These are phyloP conservation scores for Coemansia sp. DNA, from an alignment of 192 early-diverging fungal species.

Conservation along the genomic window DNA sequence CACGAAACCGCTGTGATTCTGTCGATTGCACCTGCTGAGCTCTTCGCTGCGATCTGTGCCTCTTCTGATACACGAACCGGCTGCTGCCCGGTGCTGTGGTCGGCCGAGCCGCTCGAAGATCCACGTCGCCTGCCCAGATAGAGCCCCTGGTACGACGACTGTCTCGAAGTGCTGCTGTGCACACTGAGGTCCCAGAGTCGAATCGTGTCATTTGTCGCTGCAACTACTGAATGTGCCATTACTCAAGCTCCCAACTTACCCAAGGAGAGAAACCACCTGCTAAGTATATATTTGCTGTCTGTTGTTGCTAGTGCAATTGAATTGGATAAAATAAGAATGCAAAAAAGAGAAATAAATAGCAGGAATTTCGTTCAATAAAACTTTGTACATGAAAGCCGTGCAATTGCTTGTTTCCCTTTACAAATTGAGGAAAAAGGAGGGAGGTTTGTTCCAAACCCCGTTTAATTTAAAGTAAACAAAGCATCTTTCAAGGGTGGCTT, in stretches of 20 bases:
- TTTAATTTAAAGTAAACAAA: background rate
- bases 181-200: constrained; percentile 42
- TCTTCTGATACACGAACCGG: background rate
- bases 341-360: background rate
- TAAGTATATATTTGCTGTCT: too few species aligned
- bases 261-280: too few species aligned
- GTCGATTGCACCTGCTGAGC: constrained; percentile 7
- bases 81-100: background rate
- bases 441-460: too few species aligned
- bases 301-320: too few species aligned
- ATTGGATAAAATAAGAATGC: too few species aligned
- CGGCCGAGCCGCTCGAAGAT: constrained; percentile 1
- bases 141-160: background rate
- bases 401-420: too few species aligned
- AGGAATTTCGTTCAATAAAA: background rate
- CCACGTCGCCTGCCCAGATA: constrained; percentile 7
- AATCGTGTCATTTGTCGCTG: constrained; percentile 41
- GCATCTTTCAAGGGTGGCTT: background rate
- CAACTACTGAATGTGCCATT: constrained; percentile 26
- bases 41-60: background rate
- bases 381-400: too few species aligned
- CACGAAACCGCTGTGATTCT: constrained; percentile 28
- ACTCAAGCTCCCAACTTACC: background rate
- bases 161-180: background rate
- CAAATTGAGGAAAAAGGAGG: too few species aligned